These are phyloP conservation scores for Crithidia acanthocephali DNA, from an alignment of 208 protist genomes.

Conservation along the genomic window DNA sequence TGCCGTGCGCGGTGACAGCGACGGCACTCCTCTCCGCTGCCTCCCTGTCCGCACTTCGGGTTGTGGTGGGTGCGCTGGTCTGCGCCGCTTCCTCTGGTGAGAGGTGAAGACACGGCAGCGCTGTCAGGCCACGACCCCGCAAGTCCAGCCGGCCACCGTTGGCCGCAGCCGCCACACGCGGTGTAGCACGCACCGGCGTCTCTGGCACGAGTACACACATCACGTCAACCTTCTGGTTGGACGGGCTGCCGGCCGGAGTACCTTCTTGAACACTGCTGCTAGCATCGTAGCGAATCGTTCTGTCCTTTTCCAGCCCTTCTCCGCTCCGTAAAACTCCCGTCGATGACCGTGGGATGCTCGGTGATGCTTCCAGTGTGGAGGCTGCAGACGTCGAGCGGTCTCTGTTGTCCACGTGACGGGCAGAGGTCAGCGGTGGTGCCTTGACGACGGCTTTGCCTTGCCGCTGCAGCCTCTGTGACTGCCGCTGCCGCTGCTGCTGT, in stretches of 20 bases:
- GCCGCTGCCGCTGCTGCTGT: not conserved
- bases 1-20: slow-evolving; percentile 37
- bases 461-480: not conserved
- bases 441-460: not conserved
- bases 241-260: not conserved
- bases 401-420: not conserved
- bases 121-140: slow-evolving; percentile 21
- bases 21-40: not conserved
- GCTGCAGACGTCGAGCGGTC: not conserved
- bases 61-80: not conserved
- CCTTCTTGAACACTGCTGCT: no score
- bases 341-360: not conserved
- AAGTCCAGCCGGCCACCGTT: slow-evolving; percentile 32
- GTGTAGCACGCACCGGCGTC: not conserved
- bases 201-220: slow-evolving; percentile 19
- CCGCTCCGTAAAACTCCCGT: not conserved
- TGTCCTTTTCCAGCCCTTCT: not conserved
- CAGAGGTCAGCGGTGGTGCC: not conserved
- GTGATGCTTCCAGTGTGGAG: not conserved
- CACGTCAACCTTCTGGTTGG: not conserved
- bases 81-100: slow-evolving; percentile 1
- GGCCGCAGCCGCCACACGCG: not conserved
- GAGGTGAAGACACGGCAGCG: slow-evolving; percentile 58
- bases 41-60: not conserved
- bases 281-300: no score